Conservation (phyloP, 306 rosid genomes). For the Potentilla sterilis region DNA sequence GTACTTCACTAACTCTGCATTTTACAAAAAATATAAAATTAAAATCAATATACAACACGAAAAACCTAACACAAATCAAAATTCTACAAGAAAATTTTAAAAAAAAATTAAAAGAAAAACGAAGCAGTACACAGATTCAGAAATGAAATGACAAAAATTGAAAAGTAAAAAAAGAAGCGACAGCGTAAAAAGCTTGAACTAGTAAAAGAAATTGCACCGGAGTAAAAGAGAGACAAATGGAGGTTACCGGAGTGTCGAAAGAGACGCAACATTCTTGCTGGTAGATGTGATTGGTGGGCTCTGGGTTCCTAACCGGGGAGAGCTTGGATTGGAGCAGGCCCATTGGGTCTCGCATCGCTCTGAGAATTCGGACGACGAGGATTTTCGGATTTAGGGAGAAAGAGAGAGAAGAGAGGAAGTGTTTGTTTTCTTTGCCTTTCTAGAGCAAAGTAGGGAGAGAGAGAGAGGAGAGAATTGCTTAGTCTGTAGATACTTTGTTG, state of each 20-base stretch:
- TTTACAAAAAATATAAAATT: too few relatives aligned
- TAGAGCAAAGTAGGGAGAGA: constrained; percentile 8
- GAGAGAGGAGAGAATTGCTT: background rate
- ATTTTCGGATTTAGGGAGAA: constrained; percentile 3
- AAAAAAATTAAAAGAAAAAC: too few relatives aligned
- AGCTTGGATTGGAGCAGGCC: constrained; percentile 84
- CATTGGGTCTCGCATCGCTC: constrained; percentile 48
- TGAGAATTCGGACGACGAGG: constrained; percentile 1
- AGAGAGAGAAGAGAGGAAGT: constrained; percentile 16
- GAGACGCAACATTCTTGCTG: constrained; percentile 96
- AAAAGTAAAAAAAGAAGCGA: background rate
- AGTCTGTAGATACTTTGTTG: too few relatives aligned
- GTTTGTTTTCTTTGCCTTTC: constrained; percentile 37
- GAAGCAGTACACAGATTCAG: too few relatives aligned
- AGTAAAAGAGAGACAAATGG: too few relatives aligned
- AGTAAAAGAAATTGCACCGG: background rate
- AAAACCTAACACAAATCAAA: too few relatives aligned
- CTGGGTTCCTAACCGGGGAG: constrained; percentile 87
- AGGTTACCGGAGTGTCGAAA: constrained; percentile 75
- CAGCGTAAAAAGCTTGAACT: too few relatives aligned
- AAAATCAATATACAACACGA: too few relatives aligned
- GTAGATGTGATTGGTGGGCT: constrained; percentile 96
- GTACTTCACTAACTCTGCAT: too few relatives aligned
- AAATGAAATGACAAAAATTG: background rate
- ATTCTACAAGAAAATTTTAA: too few relatives aligned